Base-by-base conservation (phyloP, 805 yeast species). In the Grigorovia transvaalensis region DNA sequence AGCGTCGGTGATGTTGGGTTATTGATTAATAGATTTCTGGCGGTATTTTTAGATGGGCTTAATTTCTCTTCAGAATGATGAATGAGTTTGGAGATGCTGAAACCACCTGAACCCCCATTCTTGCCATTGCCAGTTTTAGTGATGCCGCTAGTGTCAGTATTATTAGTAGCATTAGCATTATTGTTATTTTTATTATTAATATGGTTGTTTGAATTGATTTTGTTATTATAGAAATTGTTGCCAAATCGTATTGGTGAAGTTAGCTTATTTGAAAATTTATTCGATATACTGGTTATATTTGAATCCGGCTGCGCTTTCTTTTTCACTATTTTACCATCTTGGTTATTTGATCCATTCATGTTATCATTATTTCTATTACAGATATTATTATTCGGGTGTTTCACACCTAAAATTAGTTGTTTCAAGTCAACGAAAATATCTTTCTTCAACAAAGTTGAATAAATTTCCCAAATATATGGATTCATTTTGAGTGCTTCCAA, bases 381-480 rank as follows among this genome's bases (percentile, higher is more conserved):
- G 15, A 38, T 9, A n/a, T 9, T 38, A 38, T 38, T 38, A 15
- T 38, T 13, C 3, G 42, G 15, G n/a, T 38, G 42, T 38, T n/a
- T 33, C 2, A 40, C 8, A 3, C 41, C 50, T 33, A 51, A 51
- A 33, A 54, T 62, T 46, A 62, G 48, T 29, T 54, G 51, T 38
- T 59, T 57, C 44, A 62, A 50, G 53, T 81, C 79, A 18, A 88
- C 75, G 53, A 78, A 78, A 18, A 84, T 87, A 12, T 95, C 93
- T 69, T 84, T 70, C 47, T 75, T 74, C 59, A 88, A 81, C 47
- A 93, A 70, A 45, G 83, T 82, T 57, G 83, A 88, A 56, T 88
- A 82, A 0, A 96, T 88, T 62, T 88, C 96, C 78, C 93, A 88
- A 44, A 88, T 75, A 62, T 74, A 87, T 17, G 95, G 96, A 63